Evolutionary conservation across 75 land plant genomes (phyloP).

Genomic region (Pinus taeda): DNA sequence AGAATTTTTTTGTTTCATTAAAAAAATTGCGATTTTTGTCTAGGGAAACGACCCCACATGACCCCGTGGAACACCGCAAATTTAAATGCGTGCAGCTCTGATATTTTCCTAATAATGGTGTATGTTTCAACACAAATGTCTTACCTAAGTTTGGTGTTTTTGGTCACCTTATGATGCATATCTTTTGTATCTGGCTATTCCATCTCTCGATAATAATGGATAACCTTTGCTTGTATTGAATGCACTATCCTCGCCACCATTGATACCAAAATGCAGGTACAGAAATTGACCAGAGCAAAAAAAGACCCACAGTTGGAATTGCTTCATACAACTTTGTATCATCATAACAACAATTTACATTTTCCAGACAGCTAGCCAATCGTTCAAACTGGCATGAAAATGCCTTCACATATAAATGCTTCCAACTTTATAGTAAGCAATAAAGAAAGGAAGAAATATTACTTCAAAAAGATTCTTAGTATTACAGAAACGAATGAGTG

Average conservation of each 20-base stretch:
- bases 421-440: not conserved
- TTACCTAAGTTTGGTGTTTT: not conserved
- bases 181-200: not conserved
- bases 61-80: not conserved
- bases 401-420: not conserved
- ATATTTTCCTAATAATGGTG: not conserved
- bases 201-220: not conserved
- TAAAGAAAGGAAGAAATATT: not conserved
- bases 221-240: not conserved
- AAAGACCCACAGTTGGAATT: not conserved
- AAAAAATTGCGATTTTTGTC: no score
- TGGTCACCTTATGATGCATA: not conserved
- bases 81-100: not conserved
- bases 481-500: not conserved
- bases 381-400: not conserved
- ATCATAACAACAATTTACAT: not conserved
- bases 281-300: not conserved
- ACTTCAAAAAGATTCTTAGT: not conserved
- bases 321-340: not conserved
- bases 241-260: not conserved
- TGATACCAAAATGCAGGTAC: not conserved
- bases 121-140: not conserved
- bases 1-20: no score
- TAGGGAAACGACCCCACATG: no score
- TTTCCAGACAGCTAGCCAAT: no score